A percentile compares a stretch with the other conserved stretches of the same genome.
Evolutionary conservation across 805 yeast genomes (phyloP).

Genomic region (Clavispora fructus): DNA sequence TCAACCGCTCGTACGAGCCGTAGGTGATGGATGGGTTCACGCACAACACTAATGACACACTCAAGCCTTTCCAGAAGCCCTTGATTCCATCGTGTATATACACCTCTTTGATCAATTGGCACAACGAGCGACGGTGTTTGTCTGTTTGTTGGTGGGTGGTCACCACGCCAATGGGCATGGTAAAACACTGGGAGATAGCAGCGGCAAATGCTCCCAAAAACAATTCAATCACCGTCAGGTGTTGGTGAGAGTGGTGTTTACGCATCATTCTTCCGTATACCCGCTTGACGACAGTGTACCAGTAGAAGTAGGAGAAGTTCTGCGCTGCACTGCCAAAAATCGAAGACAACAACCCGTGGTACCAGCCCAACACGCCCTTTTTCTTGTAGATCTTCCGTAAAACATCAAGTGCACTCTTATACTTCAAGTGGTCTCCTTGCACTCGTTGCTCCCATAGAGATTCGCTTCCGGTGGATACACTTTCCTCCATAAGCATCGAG

Average conservation of each 20-base stretch:
- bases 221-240: constrained; percentile 62
- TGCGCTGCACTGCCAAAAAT: constrained; percentile 69
- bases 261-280: constrained; percentile 40
- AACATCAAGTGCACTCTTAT: constrained; percentile 59
- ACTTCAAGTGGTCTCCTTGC: constrained; percentile 30
- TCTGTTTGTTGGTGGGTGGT: constrained; percentile 59
- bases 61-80: constrained; percentile 81
- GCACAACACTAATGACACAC: constrained; percentile 73
- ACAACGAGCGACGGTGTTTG: constrained; percentile 28
- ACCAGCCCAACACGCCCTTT: constrained; percentile 64
- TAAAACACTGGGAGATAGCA: constrained; percentile 71
- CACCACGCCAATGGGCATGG: constrained; percentile 75
- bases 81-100: constrained; percentile 56
- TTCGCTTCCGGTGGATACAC: constrained; percentile 13
- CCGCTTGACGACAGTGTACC: constrained; percentile 72
- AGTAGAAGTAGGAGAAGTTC: constrained; percentile 79
- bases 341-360: constrained; percentile 66
- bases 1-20: constrained; percentile 70
- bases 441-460: constrained; percentile 13
- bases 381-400: constrained; percentile 50
- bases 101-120: constrained; percentile 41
- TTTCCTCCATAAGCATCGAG: constrained; percentile 5
- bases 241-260: constrained; percentile 32
- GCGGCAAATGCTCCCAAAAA: constrained; percentile 77
- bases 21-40: constrained; percentile 84